Evolutionary conservation across 345 rosid species (phyloP), one percentile per base, ranked within the genome.

Genomic region (Eucalyptus virginea): DNA sequence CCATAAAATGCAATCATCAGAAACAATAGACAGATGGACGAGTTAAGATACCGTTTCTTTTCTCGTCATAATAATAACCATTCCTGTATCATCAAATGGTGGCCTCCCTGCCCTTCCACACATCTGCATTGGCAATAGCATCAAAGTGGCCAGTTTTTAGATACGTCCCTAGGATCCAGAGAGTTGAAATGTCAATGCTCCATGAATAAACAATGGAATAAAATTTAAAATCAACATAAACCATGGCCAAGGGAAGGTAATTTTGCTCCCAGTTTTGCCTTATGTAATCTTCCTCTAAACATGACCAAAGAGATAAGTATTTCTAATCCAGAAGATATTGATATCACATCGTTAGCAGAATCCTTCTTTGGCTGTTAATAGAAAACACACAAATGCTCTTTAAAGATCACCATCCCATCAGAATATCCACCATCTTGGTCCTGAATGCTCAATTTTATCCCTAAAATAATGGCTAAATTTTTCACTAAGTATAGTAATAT

Each of bases 71-170:
- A 97, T 96, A 92, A 98, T 85, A 89, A 97, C 99, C 92, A 92
- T 92, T 90, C 99, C 99, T 81, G 98, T 95, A 91, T 96, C 98
- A 90, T 97, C 98, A 95, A 97, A 98, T 88, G 99, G 99, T 87
- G 99, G 99, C 90, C 99, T 93, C 67, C 99, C 99, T 89, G 99
- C 99, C 94, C 99, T 95, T 90, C 99, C 99, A 91, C 95, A 94
- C 98, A 98, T 98, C 99, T 98, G 93, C 62, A 88, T 50, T 6
- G 6, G 6, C 28, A 37, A 86, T 32, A 49, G 60, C 58, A 54
- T 50, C 44, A 49, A 51, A 24, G 69, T 62, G 54, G 44, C 65
- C 44, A 19, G 60, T n/a, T 19, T 37, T 19, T 45, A 51, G 26
- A 86, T 54, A 51, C 28, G 87, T 34, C 24, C 30, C 23, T n/a